A percentile compares a stretch with the other conserved stretches of the same genome.
phyloP scores from a whole-genome alignment of 805 yeast genomes.

The Saccharomycopsis lassenensis region DNA sequence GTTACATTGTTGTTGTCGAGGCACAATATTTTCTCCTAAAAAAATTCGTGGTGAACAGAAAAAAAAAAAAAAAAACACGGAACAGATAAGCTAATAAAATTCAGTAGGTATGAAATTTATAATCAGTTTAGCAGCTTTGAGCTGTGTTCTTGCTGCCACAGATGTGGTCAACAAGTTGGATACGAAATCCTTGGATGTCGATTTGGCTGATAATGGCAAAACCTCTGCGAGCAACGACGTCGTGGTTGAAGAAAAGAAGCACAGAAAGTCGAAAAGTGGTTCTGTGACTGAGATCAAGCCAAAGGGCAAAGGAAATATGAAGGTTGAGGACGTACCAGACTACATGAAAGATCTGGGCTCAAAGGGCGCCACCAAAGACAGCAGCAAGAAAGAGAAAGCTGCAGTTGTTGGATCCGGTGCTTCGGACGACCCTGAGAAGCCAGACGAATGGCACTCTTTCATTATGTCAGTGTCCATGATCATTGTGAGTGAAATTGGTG shows the following conservation, averaged over 20 bases:
- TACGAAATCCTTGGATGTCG: conserved; percentile 3
- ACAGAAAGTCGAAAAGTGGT: conserved; percentile 1
- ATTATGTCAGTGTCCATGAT: conserved; percentile 85
- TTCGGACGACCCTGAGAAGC: no score
- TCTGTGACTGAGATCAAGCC: conserved; percentile 2
- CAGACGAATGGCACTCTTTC: conserved; percentile 38
- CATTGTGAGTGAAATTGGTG: conserved; percentile 91
- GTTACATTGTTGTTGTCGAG: not conserved
- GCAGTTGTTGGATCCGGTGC: not conserved
- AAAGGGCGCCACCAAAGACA: not conserved
- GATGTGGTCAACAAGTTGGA: conserved; percentile 4
- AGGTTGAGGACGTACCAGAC: conserved; percentile 2
- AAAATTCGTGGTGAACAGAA: not conserved
- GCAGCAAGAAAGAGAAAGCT: not conserved
- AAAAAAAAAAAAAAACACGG: not conserved
- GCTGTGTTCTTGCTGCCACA: not conserved
- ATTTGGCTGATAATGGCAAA: not conserved
- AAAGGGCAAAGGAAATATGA: not conserved
- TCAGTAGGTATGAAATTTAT: not conserved
- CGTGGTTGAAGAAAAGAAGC: not conserved
- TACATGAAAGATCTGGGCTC: conserved; percentile 1
- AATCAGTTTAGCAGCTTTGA: not conserved
- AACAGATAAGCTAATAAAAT: not conserved
- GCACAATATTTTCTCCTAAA: not conserved
- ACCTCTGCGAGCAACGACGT: not conserved